Evolutionary conservation across 495 filamentous ascomycete species (phyloP).

Genomic region (Thozetella sp.): DNA sequence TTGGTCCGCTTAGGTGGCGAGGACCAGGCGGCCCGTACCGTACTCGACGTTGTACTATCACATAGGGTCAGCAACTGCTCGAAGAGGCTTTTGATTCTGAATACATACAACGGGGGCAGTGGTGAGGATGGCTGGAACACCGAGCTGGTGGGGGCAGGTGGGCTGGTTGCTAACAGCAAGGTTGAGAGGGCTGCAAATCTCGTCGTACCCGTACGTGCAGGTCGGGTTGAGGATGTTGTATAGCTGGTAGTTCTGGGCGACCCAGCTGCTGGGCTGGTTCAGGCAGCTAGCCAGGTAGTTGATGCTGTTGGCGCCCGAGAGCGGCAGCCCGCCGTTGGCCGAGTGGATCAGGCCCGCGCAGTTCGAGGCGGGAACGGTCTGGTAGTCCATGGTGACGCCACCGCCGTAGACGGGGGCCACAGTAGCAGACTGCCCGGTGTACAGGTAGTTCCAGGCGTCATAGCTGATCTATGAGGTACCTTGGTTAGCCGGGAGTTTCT

Average conservation of each 20-base stretch:
- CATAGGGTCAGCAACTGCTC: neutral
- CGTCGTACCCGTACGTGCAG: constrained; percentile 38
- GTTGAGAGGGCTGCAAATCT: constrained; percentile 33
- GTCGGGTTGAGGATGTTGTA: constrained; percentile 37
- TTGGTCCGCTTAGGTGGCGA: constrained; percentile 15
- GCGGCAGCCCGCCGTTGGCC: constrained; percentile 28
- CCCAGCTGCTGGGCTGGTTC: constrained; percentile 29
- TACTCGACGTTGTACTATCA: constrained; percentile 36
- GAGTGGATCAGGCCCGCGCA: constrained; percentile 34
- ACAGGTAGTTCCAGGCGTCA: constrained; percentile 44
- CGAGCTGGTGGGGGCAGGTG: constrained; percentile 31
- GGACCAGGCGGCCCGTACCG: constrained; percentile 29
- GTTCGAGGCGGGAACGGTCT: constrained; percentile 27
- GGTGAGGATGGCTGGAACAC: constrained; percentile 9
- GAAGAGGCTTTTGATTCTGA: neutral
- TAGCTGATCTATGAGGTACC: too few relatives aligned
- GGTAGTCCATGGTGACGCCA: constrained; percentile 29
- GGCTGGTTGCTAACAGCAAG: constrained; percentile 39
- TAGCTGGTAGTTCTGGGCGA: constrained; percentile 30
- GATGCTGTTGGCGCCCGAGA: constrained; percentile 44
- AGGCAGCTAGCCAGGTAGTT: constrained; percentile 40
- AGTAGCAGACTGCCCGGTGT: constrained; percentile 33
- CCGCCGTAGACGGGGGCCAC: constrained; percentile 33
- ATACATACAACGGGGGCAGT: constrained; percentile 10
- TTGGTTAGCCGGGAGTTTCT: too few relatives aligned